Conservation (phyloP, 1,284 basidiomycete genomes). For the Trametes pubescens region DNA sequence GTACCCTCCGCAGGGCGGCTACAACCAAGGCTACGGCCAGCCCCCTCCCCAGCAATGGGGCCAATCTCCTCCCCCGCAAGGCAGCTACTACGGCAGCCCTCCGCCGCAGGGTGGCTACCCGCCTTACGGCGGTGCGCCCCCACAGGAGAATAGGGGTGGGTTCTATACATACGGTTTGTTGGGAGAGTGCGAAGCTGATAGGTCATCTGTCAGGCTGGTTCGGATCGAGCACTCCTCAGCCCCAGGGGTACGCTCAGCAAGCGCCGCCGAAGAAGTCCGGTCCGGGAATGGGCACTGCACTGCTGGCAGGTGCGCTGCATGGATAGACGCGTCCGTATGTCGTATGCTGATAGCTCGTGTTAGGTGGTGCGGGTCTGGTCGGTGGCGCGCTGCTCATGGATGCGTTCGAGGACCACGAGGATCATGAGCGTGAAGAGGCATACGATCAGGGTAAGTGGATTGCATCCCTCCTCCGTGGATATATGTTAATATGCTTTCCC, state of each 20-base stretch:
- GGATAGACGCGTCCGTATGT: background rate
- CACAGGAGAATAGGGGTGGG: constrained; percentile 35
- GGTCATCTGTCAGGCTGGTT: constrained; percentile 42
- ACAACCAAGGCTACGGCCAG: constrained; percentile 30
- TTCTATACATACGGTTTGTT: background rate
- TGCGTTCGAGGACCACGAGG: constrained; percentile 56
- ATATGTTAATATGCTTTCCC: background rate
- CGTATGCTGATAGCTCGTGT: constrained; percentile 4
- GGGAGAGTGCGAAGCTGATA: constrained; percentile 8
- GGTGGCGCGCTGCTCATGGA: constrained; percentile 64
- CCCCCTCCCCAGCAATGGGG: constrained; percentile 38
- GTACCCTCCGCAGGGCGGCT: constrained; percentile 33
- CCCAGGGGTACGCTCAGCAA: constrained; percentile 42
- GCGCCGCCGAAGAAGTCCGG: constrained; percentile 51
- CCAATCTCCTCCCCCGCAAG: constrained; percentile 23
- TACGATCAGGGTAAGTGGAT: constrained; percentile 49
- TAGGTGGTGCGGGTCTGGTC: constrained; percentile 65
- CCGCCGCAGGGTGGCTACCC: constrained; percentile 41
- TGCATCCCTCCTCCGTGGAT: too few species aligned
- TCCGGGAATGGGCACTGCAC: constrained; percentile 52
- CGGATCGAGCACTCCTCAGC: constrained; percentile 43
- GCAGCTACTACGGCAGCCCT: constrained; percentile 31
- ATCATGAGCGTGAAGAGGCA: constrained; percentile 46
- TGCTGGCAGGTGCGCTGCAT: constrained; percentile 48
- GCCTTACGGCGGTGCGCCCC: constrained; percentile 41